phyloP scores from a whole-genome alignment of 345 rosid species.

The Jatropha curcas region DNA sequence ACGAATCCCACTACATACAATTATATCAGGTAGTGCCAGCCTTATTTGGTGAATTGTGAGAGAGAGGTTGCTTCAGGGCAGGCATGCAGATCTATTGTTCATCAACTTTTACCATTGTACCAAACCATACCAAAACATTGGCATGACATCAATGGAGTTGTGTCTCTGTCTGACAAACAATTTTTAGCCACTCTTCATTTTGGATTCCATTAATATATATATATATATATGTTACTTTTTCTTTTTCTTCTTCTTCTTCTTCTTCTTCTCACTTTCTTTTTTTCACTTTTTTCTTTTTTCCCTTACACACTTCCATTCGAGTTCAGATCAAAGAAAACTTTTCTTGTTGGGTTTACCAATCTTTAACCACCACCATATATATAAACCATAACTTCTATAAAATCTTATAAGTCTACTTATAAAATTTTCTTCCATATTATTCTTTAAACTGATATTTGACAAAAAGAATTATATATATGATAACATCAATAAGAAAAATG shows the following conservation, averaged over 20 bases:
- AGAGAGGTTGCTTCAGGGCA: not conserved
- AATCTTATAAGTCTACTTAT: too few relatives aligned
- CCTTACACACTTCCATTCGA: conserved; percentile 37
- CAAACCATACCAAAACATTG: not conserved
- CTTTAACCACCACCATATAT: not conserved
- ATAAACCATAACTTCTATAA: not conserved
- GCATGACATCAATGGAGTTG: conserved; percentile 10
- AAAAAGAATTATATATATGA: too few relatives aligned
- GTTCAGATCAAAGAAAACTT: conserved; percentile 23
- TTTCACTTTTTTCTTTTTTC: conserved; percentile 26
- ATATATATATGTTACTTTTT: too few relatives aligned
- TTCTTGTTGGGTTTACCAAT: conserved; percentile 5
- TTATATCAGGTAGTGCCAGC: not conserved
- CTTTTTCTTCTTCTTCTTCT: conserved; percentile 9
- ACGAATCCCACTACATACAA: not conserved
- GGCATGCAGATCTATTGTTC: not conserved
- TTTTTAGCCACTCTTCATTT: conserved; percentile 21
- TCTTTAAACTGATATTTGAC: too few relatives aligned
- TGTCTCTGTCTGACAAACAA: conserved; percentile 27
- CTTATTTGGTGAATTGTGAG: too few relatives aligned
- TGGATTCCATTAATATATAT: conserved; percentile 6
- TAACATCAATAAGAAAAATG: too few relatives aligned
- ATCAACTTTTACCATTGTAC: not conserved
- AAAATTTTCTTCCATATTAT: too few relatives aligned
- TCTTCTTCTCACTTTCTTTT: conserved; percentile 5